These are phyloP conservation scores for Wallacemonas sp. DNA, from an alignment of 208 protist genomes.

Conservation along the genomic window DNA sequence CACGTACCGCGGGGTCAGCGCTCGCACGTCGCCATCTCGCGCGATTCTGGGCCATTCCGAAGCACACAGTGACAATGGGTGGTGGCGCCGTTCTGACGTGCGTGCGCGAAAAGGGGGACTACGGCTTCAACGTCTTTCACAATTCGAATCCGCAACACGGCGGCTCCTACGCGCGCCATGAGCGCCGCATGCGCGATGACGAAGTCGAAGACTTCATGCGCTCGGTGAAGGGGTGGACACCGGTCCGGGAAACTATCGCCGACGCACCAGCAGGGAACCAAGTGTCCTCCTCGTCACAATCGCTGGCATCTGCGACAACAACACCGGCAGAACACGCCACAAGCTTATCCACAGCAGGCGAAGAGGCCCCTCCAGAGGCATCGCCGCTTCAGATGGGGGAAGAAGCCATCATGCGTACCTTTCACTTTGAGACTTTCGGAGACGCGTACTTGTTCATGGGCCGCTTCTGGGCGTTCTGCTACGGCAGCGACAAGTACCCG, in stretches of 20 bases:
- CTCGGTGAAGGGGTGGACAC: slow-evolving; percentile 77
- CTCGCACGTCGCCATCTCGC: too few relatives aligned
- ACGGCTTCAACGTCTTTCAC: slow-evolving; percentile 85
- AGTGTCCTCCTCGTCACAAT: too few relatives aligned
- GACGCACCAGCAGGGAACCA: too few relatives aligned
- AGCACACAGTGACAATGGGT: too few relatives aligned
- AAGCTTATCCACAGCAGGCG: neutral
- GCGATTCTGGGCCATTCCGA: too few relatives aligned
- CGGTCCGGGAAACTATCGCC: slow-evolving; percentile 33
- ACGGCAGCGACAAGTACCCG: slow-evolving; percentile 82
- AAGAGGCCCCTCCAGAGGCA: slow-evolving; percentile 21
- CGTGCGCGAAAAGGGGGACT: slow-evolving; percentile 57
- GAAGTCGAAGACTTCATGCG: slow-evolving; percentile 83
- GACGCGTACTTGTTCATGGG: slow-evolving; percentile 87
- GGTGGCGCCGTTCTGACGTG: neutral
- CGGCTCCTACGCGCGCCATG: slow-evolving; percentile 76
- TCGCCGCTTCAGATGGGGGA: slow-evolving; percentile 37
- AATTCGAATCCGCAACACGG: slow-evolving; percentile 88
- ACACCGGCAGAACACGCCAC: neutral
- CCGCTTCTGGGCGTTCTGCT: slow-evolving; percentile 83
- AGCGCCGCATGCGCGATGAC: slow-evolving; percentile 85
- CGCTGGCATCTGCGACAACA: neutral
- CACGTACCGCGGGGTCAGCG: too few relatives aligned
- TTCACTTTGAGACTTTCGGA: slow-evolving; percentile 55
- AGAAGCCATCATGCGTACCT: slow-evolving; percentile 73